Base-by-base conservation (phyloP, 2,329 filamentous ascomycete species). In the Botrytis deweyae region DNA sequence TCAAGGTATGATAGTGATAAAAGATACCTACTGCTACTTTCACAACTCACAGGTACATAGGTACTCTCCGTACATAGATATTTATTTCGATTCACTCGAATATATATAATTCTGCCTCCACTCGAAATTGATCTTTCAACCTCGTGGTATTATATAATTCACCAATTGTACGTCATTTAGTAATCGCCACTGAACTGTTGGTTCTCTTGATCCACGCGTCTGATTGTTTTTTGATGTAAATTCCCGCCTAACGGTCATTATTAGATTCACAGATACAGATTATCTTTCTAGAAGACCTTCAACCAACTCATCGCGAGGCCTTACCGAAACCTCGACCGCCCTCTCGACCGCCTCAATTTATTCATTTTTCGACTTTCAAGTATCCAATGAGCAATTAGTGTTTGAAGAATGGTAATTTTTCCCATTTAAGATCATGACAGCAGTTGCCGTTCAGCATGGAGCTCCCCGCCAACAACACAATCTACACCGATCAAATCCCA, bases 391-490 rank as follows among this genome's bases (percentile, higher is more conserved):
- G 66, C 68, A 72, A 62, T 73, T 69, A 40, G 73, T 22, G 59
- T 67, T 62, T 70, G 77, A 76, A 79, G 74, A 74, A 79, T 76
- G 74, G 68, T 67, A 68, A 59, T 72, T 76, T 78, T 74, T 76
- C 76, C 63, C 72, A 68, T 42, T 63, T 63, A 66, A 77, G 74
- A 79, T 72, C n/a, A 82, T 82, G 80, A 81, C 80, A 49, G 80
- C 80, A 63, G 79, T 82, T 52, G 79, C 78, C 70, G 78, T 79
- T 69, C 80, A 80, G 70, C 65, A 72, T 61, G 78, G 77, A 58
- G 70, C 78, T 73, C 77, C 76, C 65, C 76, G 76, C 68, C 79
- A 78, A 72, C 80, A 79, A 74, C 78, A 79, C 66, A 78, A 76
- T 63, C 75, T 76, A 33, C 76, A 78, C 76, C 78, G 79, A 70